Conservation (phyloP, 306 rosid species). For the Lupinus albus region DNA sequence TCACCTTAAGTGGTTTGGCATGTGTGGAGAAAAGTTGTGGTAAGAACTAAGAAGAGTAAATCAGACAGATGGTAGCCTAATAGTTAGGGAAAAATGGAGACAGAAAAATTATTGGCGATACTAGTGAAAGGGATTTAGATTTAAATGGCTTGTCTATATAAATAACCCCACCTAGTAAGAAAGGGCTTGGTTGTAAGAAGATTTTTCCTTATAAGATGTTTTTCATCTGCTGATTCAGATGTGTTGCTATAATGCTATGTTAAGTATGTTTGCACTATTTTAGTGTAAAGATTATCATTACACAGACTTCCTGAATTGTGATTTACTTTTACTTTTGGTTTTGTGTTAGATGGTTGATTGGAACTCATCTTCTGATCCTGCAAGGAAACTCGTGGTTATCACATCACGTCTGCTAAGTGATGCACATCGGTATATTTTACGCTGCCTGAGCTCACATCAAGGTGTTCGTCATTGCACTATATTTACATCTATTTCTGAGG, state of each 20-base stretch:
- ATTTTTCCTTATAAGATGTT: neutral
- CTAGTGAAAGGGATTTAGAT: too few species aligned
- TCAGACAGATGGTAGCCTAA: too few species aligned
- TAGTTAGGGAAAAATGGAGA: too few species aligned
- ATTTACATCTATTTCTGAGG: slow-evolving; percentile 90
- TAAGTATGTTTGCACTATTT: neutral
- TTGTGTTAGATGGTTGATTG: slow-evolving; percentile 70
- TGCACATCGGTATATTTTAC: slow-evolving; percentile 89
- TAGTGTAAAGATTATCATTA: neutral
- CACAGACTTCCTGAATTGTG: neutral
- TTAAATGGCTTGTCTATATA: too few species aligned
- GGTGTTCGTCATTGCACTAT: slow-evolving; percentile 63
- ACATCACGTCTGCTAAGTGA: slow-evolving; percentile 79
- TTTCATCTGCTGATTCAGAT: neutral
- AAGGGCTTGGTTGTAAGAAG: neutral
- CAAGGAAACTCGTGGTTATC: slow-evolving; percentile 63
- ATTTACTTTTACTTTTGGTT: slow-evolving; percentile 31
- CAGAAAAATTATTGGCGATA: too few species aligned
- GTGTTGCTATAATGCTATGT: neutral
- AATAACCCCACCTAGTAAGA: too few species aligned
- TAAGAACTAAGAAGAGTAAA: too few species aligned
- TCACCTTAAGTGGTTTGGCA: too few species aligned
- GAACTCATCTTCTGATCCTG: slow-evolving; percentile 59
- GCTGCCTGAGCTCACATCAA: slow-evolving; percentile 80
- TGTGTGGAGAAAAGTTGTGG: too few species aligned